phyloP scores from a whole-genome alignment of 768 basidiomycete species.

The Lactifluus subvellereus region DNA sequence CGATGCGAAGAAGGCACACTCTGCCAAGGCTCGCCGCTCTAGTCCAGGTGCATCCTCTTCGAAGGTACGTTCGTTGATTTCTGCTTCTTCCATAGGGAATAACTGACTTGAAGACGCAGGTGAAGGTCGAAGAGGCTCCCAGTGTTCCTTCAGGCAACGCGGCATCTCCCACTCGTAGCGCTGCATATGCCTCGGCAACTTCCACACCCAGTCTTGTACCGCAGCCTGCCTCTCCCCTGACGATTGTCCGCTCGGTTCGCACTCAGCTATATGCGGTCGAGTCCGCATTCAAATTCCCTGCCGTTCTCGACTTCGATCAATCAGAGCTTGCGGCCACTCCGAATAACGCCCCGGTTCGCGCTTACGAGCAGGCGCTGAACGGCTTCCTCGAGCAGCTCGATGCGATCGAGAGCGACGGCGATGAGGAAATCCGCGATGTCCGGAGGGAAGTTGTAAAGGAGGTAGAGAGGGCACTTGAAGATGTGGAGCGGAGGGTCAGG shows the following conservation, averaged over 20 bases:
- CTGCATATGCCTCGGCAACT: not conserved
- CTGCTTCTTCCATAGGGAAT: not conserved
- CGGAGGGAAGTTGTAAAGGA: conserved; percentile 49
- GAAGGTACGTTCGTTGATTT: not conserved
- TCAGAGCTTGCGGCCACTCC: conserved; percentile 51
- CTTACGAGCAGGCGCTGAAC: conserved; percentile 53
- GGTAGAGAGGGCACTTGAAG: conserved; percentile 56
- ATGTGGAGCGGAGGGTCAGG: conserved; percentile 37
- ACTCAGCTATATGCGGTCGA: conserved; percentile 7
- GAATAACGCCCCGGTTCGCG: conserved; percentile 54
- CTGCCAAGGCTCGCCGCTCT: not conserved
- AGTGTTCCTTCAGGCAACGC: not conserved
- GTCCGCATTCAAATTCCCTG: conserved; percentile 11
- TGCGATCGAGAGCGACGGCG: conserved; percentile 59
- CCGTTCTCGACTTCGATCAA: conserved; percentile 5
- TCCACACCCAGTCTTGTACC: not conserved
- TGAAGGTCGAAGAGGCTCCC: not conserved
- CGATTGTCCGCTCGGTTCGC: conserved; percentile 9
- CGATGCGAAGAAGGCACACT: not conserved
- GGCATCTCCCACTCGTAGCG: not conserved
- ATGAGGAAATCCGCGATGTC: conserved; percentile 43
- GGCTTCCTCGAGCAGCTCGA: conserved; percentile 62
- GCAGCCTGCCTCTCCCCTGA: conserved; percentile 6
- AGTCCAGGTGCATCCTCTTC: conserved; percentile 10
- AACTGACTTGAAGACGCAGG: not conserved